These are phyloP conservation scores for Aspergillus ellipticus DNA, from an alignment of 495 filamentous ascomycete species.

Conservation along the genomic window DNA sequence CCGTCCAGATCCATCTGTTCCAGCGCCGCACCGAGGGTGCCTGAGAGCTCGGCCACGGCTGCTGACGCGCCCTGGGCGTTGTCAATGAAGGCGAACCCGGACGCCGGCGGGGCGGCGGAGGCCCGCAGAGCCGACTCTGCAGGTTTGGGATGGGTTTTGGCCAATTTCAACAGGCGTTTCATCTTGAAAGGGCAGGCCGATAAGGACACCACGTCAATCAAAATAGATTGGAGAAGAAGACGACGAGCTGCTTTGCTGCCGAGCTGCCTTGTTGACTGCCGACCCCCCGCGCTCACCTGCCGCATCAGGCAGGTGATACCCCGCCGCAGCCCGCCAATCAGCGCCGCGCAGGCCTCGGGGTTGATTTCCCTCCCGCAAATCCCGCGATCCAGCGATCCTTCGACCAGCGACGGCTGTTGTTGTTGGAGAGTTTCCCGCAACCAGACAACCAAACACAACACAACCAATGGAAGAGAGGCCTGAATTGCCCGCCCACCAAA, in stretches of 20 bases:
- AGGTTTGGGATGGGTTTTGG: background rate
- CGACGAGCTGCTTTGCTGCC: too few relatives aligned
- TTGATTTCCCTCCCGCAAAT: too few relatives aligned
- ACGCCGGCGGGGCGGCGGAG: background rate
- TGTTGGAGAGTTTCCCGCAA: too few relatives aligned
- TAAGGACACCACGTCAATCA: too few relatives aligned
- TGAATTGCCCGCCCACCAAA: too few relatives aligned
- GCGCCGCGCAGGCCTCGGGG: too few relatives aligned
- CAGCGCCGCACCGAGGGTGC: constrained; percentile 2
- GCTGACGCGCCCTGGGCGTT: constrained; percentile 7
- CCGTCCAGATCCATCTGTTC: constrained; percentile 6
- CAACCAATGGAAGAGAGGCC: too few relatives aligned
- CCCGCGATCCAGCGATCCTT: too few relatives aligned
- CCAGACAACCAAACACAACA: too few relatives aligned
- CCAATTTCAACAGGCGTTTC: constrained; percentile 2
- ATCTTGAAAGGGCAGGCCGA: background rate
- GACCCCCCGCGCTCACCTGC: background rate
- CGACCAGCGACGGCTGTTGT: too few relatives aligned
- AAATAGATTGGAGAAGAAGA: background rate
- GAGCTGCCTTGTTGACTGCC: too few relatives aligned
- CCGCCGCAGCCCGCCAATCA: background rate
- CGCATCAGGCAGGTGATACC: background rate
- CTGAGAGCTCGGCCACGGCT: constrained; percentile 5
- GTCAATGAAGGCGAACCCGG: constrained; percentile 2
- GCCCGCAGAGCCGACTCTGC: constrained; percentile 1